phyloP scores from a whole-genome alignment of 305 asterid species.

The Caryopteris hybrid region DNA sequence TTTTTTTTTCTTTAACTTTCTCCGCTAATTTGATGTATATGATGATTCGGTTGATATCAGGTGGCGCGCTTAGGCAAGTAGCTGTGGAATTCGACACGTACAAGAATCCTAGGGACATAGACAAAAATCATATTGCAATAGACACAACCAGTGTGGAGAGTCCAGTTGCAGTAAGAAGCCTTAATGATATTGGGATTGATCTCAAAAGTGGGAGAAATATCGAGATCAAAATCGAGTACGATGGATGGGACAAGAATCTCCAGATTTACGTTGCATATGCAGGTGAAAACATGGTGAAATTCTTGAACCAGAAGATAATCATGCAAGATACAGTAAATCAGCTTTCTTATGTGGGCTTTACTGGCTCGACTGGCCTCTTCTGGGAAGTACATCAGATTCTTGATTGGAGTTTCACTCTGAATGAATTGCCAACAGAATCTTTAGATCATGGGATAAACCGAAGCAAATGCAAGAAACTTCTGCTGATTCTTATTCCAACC shows the following conservation, averaged over 20 bases:
- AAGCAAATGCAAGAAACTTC: slow-evolving; percentile 9
- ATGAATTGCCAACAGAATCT: slow-evolving; percentile 33
- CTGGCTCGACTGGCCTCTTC: slow-evolving; percentile 48
- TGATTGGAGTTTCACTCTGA: slow-evolving; percentile 49
- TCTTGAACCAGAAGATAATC: slow-evolving; percentile 38
- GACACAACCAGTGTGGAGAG: slow-evolving; percentile 40
- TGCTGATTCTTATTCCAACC: slow-evolving; percentile 31
- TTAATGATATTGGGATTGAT: slow-evolving; percentile 36
- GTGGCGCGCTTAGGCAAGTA: slow-evolving; percentile 38
- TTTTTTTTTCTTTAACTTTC: no score
- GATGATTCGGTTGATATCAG: slow-evolving; percentile 21
- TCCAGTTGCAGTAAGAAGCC: slow-evolving; percentile 46
- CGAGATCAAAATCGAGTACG: slow-evolving; percentile 37
- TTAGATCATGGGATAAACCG: slow-evolving; percentile 19
- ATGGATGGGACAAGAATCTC: slow-evolving; percentile 48
- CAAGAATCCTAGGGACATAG: slow-evolving; percentile 49
- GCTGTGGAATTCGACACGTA: slow-evolving; percentile 58
- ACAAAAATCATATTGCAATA: slow-evolving; percentile 48
- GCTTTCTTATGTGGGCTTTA: slow-evolving; percentile 49
- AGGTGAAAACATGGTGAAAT: slow-evolving; percentile 21
- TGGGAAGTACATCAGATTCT: slow-evolving; percentile 50
- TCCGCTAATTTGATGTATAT: no score
- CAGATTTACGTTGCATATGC: slow-evolving; percentile 33
- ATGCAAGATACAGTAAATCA: slow-evolving; percentile 45
- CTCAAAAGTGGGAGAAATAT: slow-evolving; percentile 48